Conservation (phyloP, 2,329 filamentous ascomycete species). For the Didymellaceae sp. region DNA sequence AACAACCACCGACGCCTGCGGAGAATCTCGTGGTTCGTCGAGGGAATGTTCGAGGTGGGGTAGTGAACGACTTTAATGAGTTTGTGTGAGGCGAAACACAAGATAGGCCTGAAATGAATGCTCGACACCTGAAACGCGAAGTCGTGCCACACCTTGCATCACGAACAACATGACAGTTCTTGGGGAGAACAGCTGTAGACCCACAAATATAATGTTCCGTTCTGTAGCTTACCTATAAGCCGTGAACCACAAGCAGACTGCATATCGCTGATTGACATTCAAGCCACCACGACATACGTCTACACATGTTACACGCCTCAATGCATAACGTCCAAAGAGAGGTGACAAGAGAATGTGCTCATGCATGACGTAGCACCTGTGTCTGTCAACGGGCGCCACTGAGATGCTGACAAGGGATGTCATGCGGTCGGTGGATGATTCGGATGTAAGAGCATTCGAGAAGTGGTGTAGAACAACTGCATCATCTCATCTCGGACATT, state of each 20-base stretch:
- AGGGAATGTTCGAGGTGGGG: conserved; percentile 5
- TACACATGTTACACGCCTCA: background rate
- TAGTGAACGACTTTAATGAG: conserved; percentile 21
- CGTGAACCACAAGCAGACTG: background rate
- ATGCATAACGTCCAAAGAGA: background rate
- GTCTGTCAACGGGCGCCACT: background rate
- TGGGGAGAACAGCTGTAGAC: background rate
- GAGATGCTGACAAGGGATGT: conserved; percentile 2
- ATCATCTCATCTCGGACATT: too few species aligned
- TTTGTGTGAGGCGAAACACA: conserved; percentile 28
- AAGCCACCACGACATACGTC: background rate
- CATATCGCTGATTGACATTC: too few species aligned
- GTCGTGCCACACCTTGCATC: conserved; percentile 18
- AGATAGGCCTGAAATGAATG: conserved; percentile 23
- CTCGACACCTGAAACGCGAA: conserved; percentile 29
- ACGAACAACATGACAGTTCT: background rate
- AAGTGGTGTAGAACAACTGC: background rate
- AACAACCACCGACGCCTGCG: background rate
- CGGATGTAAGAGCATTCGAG: too few species aligned
- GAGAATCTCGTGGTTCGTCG: conserved; percentile 13
- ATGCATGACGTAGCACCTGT: background rate
- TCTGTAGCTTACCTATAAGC: background rate
- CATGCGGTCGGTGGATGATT: background rate
- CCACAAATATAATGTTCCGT: background rate
- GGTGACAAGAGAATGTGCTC: conserved; percentile 1